Base-by-base conservation (phyloP, 441 rosid genomes). In the Mallotus japonicus region DNA sequence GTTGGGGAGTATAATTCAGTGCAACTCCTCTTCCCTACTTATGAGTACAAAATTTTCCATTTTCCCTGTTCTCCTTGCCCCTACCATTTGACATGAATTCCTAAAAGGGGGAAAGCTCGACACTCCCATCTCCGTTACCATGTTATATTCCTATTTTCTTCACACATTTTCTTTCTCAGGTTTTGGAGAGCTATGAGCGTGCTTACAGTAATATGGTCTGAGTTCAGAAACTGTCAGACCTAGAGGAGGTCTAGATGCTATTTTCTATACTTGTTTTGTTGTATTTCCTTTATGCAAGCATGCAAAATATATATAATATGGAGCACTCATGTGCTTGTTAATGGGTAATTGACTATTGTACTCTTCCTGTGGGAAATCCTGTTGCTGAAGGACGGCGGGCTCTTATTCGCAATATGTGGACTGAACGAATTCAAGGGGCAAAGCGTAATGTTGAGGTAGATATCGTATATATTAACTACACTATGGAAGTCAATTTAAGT, bases 351-450 rank as follows among this genome's bases (percentile, higher is more conserved):
- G 99, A 96, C 77, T 94, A 96, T 76, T 91, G 87, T 81, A 96
- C 97, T 67, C 93, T 96, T 72, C 99, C 99, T 15, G 78, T 77
- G 78, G n/a, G n/a, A n/a, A n/a, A n/a, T n/a, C n/a, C 87, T 62
- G 96, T 93, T 69, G 88, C 98, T 68, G 99, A 94, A 77, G 95
- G 87, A 70, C 90, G 99, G 76, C 90, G 90, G 62, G 90, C 95
- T 68, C 91, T 96, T 73, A 90, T 96, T 75, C 96, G 99, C 62
- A 91, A 92, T 83, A 96, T 96, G 99, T 96, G 99, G 99, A 91
- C 97, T 70, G 96, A 96, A 75, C 86, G 99, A 76, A 96, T 96
- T 80, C 92, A 90, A 81, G 99, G 99, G 79, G 85, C 90, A 61
- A 96, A 91, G 81, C 92, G 96, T 51, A 96, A 96, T 82, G 98